Base-by-base conservation (phyloP, 1,284 basidiomycete species). In the Wolfiporia cocos region DNA sequence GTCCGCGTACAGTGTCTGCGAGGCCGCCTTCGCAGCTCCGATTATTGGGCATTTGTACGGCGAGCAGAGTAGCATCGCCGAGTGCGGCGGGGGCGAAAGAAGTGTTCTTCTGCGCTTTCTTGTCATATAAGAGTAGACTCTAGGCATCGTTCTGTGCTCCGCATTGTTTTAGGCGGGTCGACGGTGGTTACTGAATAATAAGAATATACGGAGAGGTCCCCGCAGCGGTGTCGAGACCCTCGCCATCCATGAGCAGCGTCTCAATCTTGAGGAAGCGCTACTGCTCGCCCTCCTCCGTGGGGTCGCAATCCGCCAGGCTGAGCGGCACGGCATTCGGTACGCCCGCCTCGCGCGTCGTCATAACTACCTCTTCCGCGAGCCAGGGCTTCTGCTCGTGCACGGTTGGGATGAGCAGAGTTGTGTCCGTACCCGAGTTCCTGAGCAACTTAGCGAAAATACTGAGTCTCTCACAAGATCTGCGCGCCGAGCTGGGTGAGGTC, bases 41-140 rank as follows among this genome's bases (percentile, higher is more conserved):
- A 3, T 49, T 52, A 29, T 50, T 43, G 20, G 53, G 50, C n/a
- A n/a, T n/a, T n/a, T n/a, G n/a, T n/a, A n/a, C n/a, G 6, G 43
- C 46, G 21, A 57, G 32, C 40, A 51, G 52, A 12, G 48, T 52
- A 26, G 52, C 44, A 37, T 57, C 53, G 17, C 53, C 50, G 1
- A 55, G 47, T n/a, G 55, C 53, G 23, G 53, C 43, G 11, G 53
- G 53, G 7, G 55, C 52, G 34, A 57, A 52, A 41, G 52, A 50
- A 39, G 50, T 46, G 29, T 47, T 42, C 22, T 51, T 48, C 40
- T 51, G 50, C 17, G 49, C 55, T 33, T 55, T 48, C 43, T 57
- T 54, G 32, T 44, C 49, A 43, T 54, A 55, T 11, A 54, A 45
- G 19, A 57, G 46, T 15, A 55, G 44, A 42, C 53, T 53, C 47